Conservation (phyloP, 768 basidiomycete genomes). For the Chiua virens region DNA sequence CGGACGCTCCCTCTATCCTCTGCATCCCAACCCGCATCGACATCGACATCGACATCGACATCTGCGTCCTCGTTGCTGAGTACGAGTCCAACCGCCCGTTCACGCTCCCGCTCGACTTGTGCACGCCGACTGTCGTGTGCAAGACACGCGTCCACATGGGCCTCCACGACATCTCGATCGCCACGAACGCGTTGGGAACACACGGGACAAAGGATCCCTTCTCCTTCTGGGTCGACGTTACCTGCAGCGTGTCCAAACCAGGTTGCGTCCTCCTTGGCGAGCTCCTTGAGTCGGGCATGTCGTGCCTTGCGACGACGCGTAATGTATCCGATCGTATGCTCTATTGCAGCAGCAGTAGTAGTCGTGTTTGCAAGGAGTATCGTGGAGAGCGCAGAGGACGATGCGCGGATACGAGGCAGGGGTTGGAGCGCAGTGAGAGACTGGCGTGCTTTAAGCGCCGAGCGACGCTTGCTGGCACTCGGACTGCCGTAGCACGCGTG, state of each 20-base stretch:
- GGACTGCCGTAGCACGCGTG: slow-evolving; percentile 31
- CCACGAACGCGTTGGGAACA: slow-evolving; percentile 59
- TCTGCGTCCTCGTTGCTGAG: slow-evolving; percentile 34
- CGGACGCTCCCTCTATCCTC: slow-evolving; percentile 38
- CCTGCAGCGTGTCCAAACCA: slow-evolving; percentile 19
- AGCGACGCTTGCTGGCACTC: slow-evolving; percentile 34
- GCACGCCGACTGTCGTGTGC: slow-evolving; percentile 49
- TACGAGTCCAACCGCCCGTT: slow-evolving; percentile 25
- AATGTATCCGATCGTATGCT: slow-evolving; percentile 60
- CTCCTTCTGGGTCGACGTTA: slow-evolving; percentile 35
- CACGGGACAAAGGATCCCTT: slow-evolving; percentile 64
- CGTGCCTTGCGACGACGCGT: slow-evolving; percentile 70
- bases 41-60: slow-evolving; percentile 32
- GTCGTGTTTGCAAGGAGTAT: slow-evolving; percentile 18
- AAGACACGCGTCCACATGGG: slow-evolving; percentile 81
- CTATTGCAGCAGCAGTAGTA: slow-evolving; percentile 35
- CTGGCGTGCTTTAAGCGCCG: slow-evolving; percentile 45
- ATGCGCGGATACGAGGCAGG: slow-evolving; percentile 25
- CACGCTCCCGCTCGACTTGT: slow-evolving; percentile 32
- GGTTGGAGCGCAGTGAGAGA: slow-evolving; percentile 32
- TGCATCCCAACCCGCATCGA: slow-evolving; percentile 42
- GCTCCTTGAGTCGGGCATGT: slow-evolving; percentile 63
- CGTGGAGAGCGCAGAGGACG: slow-evolving; percentile 13
- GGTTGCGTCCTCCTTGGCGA: slow-evolving; percentile 60
- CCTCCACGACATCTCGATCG: slow-evolving; percentile 71